Base-by-base conservation (phyloP, 2,329 filamentous ascomycete genomes). In the Hymenotorrendiella dingleyae region DNA sequence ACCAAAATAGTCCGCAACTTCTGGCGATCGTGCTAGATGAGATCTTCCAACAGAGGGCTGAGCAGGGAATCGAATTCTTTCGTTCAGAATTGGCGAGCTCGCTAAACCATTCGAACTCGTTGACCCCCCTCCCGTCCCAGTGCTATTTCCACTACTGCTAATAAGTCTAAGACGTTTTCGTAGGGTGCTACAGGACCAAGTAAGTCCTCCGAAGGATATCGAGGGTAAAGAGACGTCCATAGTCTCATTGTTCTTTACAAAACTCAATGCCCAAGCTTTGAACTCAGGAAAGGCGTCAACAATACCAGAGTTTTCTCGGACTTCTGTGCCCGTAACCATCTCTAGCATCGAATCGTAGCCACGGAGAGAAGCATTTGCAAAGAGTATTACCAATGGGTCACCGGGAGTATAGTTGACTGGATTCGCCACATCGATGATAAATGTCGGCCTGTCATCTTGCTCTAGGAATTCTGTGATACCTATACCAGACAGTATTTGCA, bases 381-480 rank as follows among this genome's bases (percentile, higher is more conserved):
- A 90, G 0, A 86, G 53, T 6, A 86, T 71, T 22, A 75, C 71
- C 27, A 90, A 62, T 2, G 69, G 68, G 0, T 72, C 71, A 11
- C 58, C 57, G 1, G 72, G 66, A 17, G 64, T 66, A 35, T 69
- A 71, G 52, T 80, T 82, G n/a, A 65, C 61, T 1, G 69, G 62
- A 54, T 82, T 77, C 6, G 69, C 68, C 38, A 86, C 64, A 55
- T 91, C 85, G 24, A 91, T 69, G 30, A 91, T 73, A 54, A 91
- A 87, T 0, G 83, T 86, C 3, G 85, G 86, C 35, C 86, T 71
- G 37, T 83, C 77, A 59, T 93, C 86, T 52, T 84, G 76, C 57
- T 91, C 85, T 29, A 93, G 63, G 28, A 91, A 66, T 60, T 91
- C 86, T 16, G 82, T 64, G 8, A 87, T 72, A 19, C 83, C 81